Conservation (phyloP, 495 filamentous ascomycete genomes). For the Friedmanniomyces simplex region DNA sequence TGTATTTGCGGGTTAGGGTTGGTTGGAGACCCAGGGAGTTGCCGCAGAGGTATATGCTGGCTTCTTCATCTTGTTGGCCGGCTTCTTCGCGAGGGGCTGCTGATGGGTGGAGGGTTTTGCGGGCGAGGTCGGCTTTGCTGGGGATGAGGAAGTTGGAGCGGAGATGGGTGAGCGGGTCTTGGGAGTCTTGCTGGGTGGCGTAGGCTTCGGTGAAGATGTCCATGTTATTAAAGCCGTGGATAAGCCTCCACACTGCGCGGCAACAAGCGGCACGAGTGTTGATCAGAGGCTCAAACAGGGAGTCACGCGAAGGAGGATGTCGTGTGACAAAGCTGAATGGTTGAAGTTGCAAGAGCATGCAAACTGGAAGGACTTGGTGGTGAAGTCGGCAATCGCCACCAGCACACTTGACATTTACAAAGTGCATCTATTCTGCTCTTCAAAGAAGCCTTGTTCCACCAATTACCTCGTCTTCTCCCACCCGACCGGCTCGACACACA, state of each 20-base stretch:
- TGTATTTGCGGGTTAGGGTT: slow-evolving; percentile 53
- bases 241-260: background rate
- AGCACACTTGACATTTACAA: too few relatives aligned
- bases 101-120: slow-evolving; percentile 41
- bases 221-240: background rate
- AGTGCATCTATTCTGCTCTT: too few relatives aligned
- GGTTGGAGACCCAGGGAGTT: slow-evolving; percentile 94
- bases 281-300: too few relatives aligned
- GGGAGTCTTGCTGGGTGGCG: slow-evolving; percentile 54
- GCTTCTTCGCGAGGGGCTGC: too few relatives aligned
- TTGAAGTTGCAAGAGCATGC: background rate
- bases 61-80: slow-evolving; percentile 3
- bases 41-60: slow-evolving; percentile 83
- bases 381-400: too few relatives aligned
- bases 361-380: background rate
- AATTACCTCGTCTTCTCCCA: too few relatives aligned
- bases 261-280: background rate
- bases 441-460: too few relatives aligned
- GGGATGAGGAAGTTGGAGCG: slow-evolving; percentile 78
- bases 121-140: slow-evolving; percentile 63
- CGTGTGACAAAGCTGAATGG: too few relatives aligned
- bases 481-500: too few relatives aligned
- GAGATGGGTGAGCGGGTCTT: slow-evolving; percentile 57
- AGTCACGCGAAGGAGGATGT: too few relatives aligned
- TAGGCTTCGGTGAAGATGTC: slow-evolving; percentile 34